Base-by-base conservation (phyloP, 352 stramenopile genomes). In the Globisporangium parvum region DNA sequence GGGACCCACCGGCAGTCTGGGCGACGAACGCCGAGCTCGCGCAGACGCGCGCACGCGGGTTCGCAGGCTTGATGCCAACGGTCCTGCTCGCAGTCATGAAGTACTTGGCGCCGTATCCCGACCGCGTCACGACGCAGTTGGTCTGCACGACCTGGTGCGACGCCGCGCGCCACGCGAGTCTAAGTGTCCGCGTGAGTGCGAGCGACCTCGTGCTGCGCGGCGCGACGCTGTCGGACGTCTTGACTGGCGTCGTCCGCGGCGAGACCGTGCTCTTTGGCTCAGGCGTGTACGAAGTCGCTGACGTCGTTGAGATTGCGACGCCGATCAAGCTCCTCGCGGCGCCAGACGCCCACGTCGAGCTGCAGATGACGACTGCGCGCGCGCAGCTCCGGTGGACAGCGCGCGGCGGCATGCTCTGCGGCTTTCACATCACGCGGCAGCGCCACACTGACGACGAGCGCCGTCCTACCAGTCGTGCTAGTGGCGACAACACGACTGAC, bases 1-100 rank as follows among this genome's bases (percentile, higher is more conserved):
- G 91, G 92, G 88, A 98, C 55, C 95, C 85, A 45, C 96, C 96
- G n/a, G 45, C 57, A 6, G 79, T 98, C 24, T 75, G 95, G 53
- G 51, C 86, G n/a, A 85, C 94, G 53, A 86, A 97, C 51, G 81
- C 98, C 60, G 84, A 91, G 46, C 53, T 97, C 37, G 75, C 78
- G 20, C 62, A 66, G 9, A 88, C 93, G 24, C 65, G 66, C 24
- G 26, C 69, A 28, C 61, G 80, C 50, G 77, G 81, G 0, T 99
- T 88, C 69, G 68, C 73, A 50, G 88, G 81, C 0, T 62, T 98
- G 17, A 82, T 91, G 17, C 59, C 67, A 8, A 81, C 77, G 20
- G 68, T 87, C 20, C 65, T 98, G 47, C 58, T 93, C 1, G 57
- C 74, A 5, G 84, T 98, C 18, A 76, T 98, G 62, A 61, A 73